These are phyloP conservation scores for Persicaria tinctoria DNA, from an alignment of 148 eudicot species.

Conservation along the genomic window DNA sequence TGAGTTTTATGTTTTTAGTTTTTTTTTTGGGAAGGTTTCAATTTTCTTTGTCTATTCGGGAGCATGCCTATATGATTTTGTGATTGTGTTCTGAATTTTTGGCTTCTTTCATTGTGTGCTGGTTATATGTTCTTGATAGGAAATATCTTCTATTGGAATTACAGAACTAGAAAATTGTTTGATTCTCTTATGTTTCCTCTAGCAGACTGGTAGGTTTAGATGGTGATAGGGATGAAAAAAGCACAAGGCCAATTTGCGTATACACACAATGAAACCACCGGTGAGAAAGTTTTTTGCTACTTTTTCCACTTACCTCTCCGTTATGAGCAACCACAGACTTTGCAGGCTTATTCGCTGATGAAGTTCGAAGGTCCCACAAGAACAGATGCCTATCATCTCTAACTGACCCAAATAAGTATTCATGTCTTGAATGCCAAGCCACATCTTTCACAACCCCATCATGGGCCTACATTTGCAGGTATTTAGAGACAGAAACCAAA, in stretches of 20 bases:
- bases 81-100: no score
- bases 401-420: conserved; percentile 76
- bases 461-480: conserved; percentile 44
- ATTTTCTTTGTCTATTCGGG: no score
- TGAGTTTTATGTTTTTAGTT: no score
- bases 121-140: no score
- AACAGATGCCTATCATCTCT: conserved; percentile 64
- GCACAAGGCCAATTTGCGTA: background rate
- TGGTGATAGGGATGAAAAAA: background rate
- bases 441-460: conserved; percentile 91
- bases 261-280: background rate
- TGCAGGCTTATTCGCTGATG: conserved; percentile 31
- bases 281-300: background rate
- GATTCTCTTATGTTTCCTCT: no score
- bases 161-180: no score
- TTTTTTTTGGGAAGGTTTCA: no score
- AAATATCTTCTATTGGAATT: no score
- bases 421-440: conserved; percentile 86
- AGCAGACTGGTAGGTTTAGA: background rate
- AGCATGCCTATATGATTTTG: no score
- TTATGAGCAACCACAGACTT: conserved; percentile 48
- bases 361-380: conserved; percentile 78
- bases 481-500: background rate
- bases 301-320: background rate
- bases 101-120: no score